Conservation (phyloP, 768 basidiomycete genomes). For the Kwoniella newhampshirensis region DNA sequence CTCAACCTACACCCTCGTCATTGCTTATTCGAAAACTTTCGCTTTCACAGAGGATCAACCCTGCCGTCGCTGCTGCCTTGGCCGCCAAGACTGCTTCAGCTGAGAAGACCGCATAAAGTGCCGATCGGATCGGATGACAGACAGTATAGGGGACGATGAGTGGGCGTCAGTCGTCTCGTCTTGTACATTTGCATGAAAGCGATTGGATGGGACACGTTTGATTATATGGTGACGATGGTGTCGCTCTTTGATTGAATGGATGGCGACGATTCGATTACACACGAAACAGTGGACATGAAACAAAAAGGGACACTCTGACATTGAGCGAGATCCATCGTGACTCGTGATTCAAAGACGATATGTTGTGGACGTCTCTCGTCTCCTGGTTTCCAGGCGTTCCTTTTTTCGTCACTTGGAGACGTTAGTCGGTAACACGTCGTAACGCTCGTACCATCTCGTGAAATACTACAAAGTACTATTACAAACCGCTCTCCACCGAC, state of each 20-base stretch:
- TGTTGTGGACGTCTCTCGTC: neutral
- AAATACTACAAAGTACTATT: neutral
- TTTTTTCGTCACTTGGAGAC: neutral
- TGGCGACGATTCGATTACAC: no score
- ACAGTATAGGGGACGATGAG: neutral
- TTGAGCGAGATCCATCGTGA: no score
- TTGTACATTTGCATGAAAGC: constrained; percentile 22
- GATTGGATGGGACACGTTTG: constrained; percentile 1
- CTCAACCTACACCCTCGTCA: no score
- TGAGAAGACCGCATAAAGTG: constrained; percentile 35
- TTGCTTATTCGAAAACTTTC: no score
- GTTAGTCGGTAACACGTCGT: neutral
- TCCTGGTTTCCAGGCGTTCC: neutral
- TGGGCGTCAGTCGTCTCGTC: neutral
- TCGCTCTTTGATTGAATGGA: no score
- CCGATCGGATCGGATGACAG: neutral
- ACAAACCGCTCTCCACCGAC: constrained; percentile 27
- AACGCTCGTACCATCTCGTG: neutral
- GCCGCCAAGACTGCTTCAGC: constrained; percentile 55
- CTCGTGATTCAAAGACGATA: no score
- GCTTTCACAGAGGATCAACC: constrained; percentile 87
- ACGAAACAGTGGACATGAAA: no score
- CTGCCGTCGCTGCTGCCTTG: constrained; percentile 89
- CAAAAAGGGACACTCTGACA: no score
- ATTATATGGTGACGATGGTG: no score